These are phyloP conservation scores for Limnanthes douglasii DNA, from an alignment of 345 rosid genomes.

Conservation along the genomic window DNA sequence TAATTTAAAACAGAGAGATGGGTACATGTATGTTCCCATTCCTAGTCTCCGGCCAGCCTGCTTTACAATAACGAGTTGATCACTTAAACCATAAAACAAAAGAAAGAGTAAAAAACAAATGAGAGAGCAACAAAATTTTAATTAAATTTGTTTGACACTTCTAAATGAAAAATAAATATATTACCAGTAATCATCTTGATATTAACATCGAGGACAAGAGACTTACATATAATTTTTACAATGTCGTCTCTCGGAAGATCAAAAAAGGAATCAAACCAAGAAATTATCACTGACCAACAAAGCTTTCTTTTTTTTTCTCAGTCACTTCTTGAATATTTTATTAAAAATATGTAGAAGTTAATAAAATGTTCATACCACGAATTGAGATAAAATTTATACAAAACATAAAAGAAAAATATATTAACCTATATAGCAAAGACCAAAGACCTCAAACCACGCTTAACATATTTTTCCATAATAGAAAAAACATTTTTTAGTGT, in stretches of 20 bases:
- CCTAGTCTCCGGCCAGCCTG: slow-evolving; percentile 94
- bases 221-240: slow-evolving; percentile 85
- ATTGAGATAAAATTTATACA: neutral
- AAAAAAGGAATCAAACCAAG: slow-evolving; percentile 62
- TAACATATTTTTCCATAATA: slow-evolving; percentile 57
- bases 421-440: slow-evolving; percentile 68
- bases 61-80: slow-evolving; percentile 55
- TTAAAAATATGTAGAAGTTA: no score
- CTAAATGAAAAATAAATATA: neutral
- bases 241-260: slow-evolving; percentile 97
- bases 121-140: neutral
- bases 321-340: slow-evolving; percentile 42
- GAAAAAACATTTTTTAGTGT: slow-evolving; percentile 40
- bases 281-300: slow-evolving; percentile 65
- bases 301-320: slow-evolving; percentile 52
- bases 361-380: neutral
- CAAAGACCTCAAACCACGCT: slow-evolving; percentile 70
- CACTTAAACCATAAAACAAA: slow-evolving; percentile 5
- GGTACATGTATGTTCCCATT: slow-evolving; percentile 95
- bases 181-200: slow-evolving; percentile 96
- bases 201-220: slow-evolving; percentile 82
- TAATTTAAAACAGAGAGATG: slow-evolving; percentile 47
- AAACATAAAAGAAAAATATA: neutral
- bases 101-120: neutral
- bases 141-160: neutral